phyloP scores from a whole-genome alignment of 2,329 filamentous ascomycete species.

The Clonostachys sp. region DNA sequence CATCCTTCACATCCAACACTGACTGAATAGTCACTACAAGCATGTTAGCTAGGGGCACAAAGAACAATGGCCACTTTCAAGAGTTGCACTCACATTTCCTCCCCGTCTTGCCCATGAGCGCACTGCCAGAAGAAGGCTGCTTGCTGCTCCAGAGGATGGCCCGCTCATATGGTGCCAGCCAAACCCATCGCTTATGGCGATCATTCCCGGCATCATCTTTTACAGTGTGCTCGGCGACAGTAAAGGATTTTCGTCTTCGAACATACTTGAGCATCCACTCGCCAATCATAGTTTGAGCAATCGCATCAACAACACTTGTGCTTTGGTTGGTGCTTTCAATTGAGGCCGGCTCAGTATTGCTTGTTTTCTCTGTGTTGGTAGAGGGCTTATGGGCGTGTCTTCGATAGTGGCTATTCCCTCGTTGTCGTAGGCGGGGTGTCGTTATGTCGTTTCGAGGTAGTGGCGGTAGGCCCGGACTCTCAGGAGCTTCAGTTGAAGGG shows the following conservation, averaged over 20 bases:
- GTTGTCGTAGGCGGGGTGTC: constrained; percentile 45
- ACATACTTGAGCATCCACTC: constrained; percentile 97
- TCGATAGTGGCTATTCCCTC: constrained; percentile 33
- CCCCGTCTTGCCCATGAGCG: constrained; percentile 88
- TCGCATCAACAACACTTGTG: constrained; percentile 86
- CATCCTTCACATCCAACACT: constrained; percentile 93
- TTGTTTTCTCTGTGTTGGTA: constrained; percentile 51
- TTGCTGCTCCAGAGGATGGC: constrained; percentile 98
- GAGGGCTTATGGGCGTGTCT: constrained; percentile 54
- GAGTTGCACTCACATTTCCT: constrained; percentile 72
- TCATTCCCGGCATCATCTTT: constrained; percentile 69
- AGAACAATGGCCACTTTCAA: constrained; percentile 1
- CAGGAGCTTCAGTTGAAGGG: constrained; percentile 60
- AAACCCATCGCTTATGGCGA: constrained; percentile 96
- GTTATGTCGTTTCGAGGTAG: constrained; percentile 70
- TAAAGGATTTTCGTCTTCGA: constrained; percentile 84
- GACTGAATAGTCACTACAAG: constrained; percentile 83
- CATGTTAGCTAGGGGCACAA: constrained; percentile 19
- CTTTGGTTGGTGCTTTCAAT: constrained; percentile 58
- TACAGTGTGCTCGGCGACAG: constrained; percentile 62
- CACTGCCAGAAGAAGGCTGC: constrained; percentile 83
- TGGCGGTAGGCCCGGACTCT: constrained; percentile 69
- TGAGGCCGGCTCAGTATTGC: constrained; percentile 31
- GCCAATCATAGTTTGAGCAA: constrained; percentile 97
- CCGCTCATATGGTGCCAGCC: constrained; percentile 94